phyloP scores from a whole-genome alignment of 257 asterid species.

The Coffea canephora region DNA sequence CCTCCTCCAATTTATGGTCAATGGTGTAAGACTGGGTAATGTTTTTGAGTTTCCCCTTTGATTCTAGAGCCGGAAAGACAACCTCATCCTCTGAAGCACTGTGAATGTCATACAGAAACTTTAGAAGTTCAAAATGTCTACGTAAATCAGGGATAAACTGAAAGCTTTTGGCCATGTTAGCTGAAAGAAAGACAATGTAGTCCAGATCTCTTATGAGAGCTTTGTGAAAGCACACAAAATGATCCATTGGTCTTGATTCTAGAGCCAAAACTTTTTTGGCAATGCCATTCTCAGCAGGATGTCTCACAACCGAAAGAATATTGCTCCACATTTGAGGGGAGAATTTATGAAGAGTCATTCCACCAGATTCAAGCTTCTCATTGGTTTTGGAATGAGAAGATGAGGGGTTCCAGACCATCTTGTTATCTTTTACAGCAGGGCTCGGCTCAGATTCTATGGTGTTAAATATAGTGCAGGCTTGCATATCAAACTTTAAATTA shows the following conservation, averaged over 20 bases:
- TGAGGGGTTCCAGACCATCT: slow-evolving; percentile 30
- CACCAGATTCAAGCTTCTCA: slow-evolving; percentile 36
- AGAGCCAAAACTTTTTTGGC: slow-evolving; percentile 24
- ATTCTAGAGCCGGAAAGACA: slow-evolving; percentile 77
- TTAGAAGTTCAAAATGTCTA: slow-evolving; percentile 45
- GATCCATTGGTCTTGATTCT: slow-evolving; percentile 64
- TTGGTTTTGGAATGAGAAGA: slow-evolving; percentile 30
- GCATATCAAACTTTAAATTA: slow-evolving; percentile 11
- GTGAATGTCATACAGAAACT: slow-evolving; percentile 53
- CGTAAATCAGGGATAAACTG: slow-evolving; percentile 47
- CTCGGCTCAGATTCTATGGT: slow-evolving; percentile 20
- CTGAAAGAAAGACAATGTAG: slow-evolving; percentile 47
- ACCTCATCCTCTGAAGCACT: slow-evolving; percentile 67
- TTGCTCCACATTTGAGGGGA: slow-evolving; percentile 51
- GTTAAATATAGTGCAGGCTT: slow-evolving; percentile 8
- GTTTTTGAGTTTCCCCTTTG: slow-evolving; percentile 63
- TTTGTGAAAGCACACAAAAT: slow-evolving; percentile 55
- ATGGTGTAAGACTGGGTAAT: slow-evolving; percentile 65
- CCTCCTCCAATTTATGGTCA: slow-evolving; percentile 68
- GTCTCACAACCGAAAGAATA: slow-evolving; percentile 34
- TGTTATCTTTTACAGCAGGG: slow-evolving; percentile 22
- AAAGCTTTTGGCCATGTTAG: slow-evolving; percentile 47
- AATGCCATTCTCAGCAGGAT: slow-evolving; percentile 23
- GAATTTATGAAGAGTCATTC: slow-evolving; percentile 40
- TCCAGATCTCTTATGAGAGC: slow-evolving; percentile 67